Conservation (phyloP, 805 yeast species). For the Saturnispora bothae region DNA sequence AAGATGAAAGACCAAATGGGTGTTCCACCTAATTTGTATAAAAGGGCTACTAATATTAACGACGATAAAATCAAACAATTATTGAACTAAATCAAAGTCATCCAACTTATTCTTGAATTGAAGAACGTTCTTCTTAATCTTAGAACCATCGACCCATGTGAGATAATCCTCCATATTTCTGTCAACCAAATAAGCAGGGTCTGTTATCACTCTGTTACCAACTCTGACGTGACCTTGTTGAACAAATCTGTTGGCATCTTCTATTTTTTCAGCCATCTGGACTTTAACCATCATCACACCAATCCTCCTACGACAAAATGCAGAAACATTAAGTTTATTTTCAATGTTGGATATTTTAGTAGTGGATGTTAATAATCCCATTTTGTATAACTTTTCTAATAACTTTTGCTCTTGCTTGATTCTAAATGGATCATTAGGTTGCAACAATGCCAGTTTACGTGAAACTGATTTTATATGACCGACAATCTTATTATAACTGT, state of each 20-base stretch:
- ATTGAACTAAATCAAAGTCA: constrained; percentile 45
- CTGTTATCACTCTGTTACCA: constrained; percentile 92
- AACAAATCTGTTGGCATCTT: constrained; percentile 82
- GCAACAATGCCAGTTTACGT: constrained; percentile 71
- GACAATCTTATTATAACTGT: constrained; percentile 84
- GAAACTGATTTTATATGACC: constrained; percentile 87
- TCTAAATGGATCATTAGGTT: constrained; percentile 80
- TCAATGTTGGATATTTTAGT: constrained; percentile 88
- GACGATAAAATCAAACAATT: constrained; percentile 36
- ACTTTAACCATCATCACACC: constrained; percentile 92
- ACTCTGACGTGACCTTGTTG: constrained; percentile 98
- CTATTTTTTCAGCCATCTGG: constrained; percentile 83
- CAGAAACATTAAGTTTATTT: constrained; percentile 84
- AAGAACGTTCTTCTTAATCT: constrained; percentile 82
- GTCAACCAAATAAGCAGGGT: constrained; percentile 89
- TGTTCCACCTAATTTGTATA: constrained; percentile 57
- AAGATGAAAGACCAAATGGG: constrained; percentile 49
- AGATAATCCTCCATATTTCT: constrained; percentile 91
- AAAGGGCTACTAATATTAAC: constrained; percentile 62
- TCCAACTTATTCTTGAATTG: constrained; percentile 72
- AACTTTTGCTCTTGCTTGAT: constrained; percentile 80
- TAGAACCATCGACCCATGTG: constrained; percentile 96
- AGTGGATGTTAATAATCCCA: constrained; percentile 85
- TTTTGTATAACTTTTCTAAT: constrained; percentile 73
- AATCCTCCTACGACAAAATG: constrained; percentile 82